Base-by-base conservation (phyloP, 1,139 yeast genomes). In the Nadsonia starkeyi-henricii region DNA sequence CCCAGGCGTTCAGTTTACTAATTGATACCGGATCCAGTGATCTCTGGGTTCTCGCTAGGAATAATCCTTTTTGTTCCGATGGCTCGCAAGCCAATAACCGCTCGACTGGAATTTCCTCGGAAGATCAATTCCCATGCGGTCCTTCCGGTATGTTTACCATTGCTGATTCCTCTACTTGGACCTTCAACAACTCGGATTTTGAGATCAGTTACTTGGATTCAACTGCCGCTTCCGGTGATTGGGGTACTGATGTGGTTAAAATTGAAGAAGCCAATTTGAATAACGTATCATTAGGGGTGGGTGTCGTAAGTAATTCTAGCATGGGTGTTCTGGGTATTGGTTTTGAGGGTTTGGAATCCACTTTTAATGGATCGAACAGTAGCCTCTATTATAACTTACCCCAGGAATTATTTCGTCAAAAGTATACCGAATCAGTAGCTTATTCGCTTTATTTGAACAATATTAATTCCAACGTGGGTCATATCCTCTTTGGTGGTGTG, bases 1-100 rank as follows among this genome's bases (percentile, higher is more conserved):
- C 49, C 13, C 63, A 60, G 51, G 44, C 43, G 15, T 52, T 58
- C 28, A 49, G 52, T 33, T 57, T 58, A 7, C 50, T 60, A 2
- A 62, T 81, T 43, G 89, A 81, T 58, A 79, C 88, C 2, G 88
- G 88, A 0, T 79, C 85, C 2, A 72, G 85, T 7, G 88, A 81
- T 60, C 64, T 80, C 54, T 81, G 86, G 86, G 74, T 79, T 39
- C 62, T 63, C 54, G 58, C 62, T 37, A 51, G 57, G 21, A 51
- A 51, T n/a, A 67, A 67, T 53, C 66, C 66, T 1, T 63, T 57
- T 53, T 58, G 61, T 43, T 54, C 55, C 36, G 39, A 33, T 33
- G 39, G 39, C 12, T 4, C 39, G 44, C 42, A 13, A 47, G 39
- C 46, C 36, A 43, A 41, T 20, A 47, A 21, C 47, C 50, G 43